Conservation (phyloP, 306 rosid genomes). For the Corylus avellana region DNA sequence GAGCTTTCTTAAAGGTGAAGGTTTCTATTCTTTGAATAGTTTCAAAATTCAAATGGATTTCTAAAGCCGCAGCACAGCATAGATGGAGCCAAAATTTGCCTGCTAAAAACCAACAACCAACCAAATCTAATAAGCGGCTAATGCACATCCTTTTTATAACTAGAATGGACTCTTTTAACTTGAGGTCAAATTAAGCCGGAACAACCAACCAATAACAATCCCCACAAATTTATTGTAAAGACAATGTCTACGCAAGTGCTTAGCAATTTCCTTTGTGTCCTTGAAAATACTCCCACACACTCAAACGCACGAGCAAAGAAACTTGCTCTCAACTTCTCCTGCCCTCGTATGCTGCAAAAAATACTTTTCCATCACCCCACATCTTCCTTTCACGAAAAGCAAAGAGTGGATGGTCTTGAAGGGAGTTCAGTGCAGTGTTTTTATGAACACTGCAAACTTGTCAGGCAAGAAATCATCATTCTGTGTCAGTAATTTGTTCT, state of each 20-base stretch:
- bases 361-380: constrained; percentile 1
- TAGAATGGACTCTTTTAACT: background rate
- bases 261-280: constrained; percentile 28
- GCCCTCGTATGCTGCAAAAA: too few species aligned
- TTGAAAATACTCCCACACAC: background rate
- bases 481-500: background rate
- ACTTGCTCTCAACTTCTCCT: background rate
- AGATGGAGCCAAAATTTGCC: constrained; percentile 33
- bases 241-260: constrained; percentile 23
- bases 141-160: background rate
- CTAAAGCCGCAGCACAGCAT: background rate
- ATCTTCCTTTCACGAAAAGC: constrained; percentile 29
- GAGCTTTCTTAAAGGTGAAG: background rate
- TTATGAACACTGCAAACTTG: constrained; percentile 9
- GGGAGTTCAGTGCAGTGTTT: background rate
- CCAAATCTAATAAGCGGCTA: background rate
- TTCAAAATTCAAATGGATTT: constrained; percentile 1
- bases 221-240: constrained; percentile 5
- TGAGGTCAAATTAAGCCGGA: constrained; percentile 7
- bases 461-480: constrained; percentile 32
- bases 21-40: background rate
- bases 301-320: background rate
- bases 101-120: background rate
- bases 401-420: background rate
- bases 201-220: constrained; percentile 5